Evolutionary conservation across 306 rosid genomes (phyloP).

Genomic region (Prunus davidiana): DNA sequence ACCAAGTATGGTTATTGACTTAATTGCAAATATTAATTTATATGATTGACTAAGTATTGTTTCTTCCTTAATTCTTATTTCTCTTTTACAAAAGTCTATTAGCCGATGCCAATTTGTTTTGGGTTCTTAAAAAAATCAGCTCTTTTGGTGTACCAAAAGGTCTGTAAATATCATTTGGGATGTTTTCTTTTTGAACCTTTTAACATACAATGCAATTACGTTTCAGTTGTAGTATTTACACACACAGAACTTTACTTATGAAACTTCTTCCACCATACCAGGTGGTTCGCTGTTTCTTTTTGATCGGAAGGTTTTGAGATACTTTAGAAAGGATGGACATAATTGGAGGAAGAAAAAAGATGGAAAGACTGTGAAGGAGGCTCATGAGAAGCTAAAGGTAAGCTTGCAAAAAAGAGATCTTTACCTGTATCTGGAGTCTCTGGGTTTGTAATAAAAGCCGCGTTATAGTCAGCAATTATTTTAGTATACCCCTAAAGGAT

Average conservation of each 20-base stretch:
- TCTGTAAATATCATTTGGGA: neutral
- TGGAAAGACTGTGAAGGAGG: conserved; percentile 91
- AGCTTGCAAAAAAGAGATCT: conserved; percentile 18
- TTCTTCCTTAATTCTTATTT: neutral
- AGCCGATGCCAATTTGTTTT: neutral
- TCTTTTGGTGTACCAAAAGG: neutral
- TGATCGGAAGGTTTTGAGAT: conserved; percentile 86
- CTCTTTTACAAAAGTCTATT: neutral
- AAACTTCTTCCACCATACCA: conserved; percentile 32
- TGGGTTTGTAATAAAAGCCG: neutral
- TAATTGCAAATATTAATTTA: neutral
- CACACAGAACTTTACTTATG: neutral
- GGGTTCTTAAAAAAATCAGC: neutral
- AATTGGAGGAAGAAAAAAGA: conserved; percentile 93
- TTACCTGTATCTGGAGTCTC: conserved; percentile 11
- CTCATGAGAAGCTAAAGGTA: conserved; percentile 94
- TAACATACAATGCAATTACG: neutral
- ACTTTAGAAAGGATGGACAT: conserved; percentile 91
- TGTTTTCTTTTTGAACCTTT: neutral
- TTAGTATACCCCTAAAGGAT: neutral
- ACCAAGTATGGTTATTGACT: conserved; percentile 56
- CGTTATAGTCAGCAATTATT: neutral
- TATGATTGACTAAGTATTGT: neutral
- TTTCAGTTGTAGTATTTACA: neutral
- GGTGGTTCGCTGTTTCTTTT: conserved; percentile 91